Evolutionary conservation across 805 yeast genomes (phyloP).

Genomic region (Yarrowia deformans): DNA sequence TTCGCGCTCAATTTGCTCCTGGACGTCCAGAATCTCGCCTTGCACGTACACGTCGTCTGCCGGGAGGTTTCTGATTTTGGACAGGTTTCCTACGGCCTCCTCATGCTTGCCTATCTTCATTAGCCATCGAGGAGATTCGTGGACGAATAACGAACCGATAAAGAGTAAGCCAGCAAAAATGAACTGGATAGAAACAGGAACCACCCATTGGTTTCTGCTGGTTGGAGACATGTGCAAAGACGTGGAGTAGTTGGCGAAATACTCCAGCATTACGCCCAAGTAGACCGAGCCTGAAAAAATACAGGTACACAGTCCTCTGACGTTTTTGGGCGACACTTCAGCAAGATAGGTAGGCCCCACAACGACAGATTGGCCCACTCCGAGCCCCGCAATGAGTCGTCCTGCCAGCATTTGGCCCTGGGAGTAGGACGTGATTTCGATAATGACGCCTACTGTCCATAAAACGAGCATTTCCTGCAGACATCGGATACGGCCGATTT

Average conservation of each 20-base stretch:
- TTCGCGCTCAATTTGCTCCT: constrained; percentile 2
- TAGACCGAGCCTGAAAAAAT: constrained; percentile 6
- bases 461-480: constrained; percentile 2
- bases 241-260: constrained; percentile 4
- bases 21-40: constrained; percentile 3
- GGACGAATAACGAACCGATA: background rate
- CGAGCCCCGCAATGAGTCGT: constrained; percentile 6
- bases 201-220: constrained; percentile 1
- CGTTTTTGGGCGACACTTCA: constrained; percentile 4
- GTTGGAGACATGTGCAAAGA: background rate
- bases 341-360: background rate
- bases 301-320: background rate
- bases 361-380: background rate
- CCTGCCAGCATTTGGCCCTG: constrained; percentile 5
- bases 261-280: constrained; percentile 7
- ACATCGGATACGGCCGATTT: constrained; percentile 1
- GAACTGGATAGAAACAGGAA: background rate
- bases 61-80: constrained; percentile 7
- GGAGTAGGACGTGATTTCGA: background rate
- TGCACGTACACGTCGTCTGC: background rate
- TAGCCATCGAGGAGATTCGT: background rate
- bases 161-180: background rate
- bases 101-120: constrained; percentile 4
- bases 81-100: background rate
- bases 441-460: background rate